Base-by-base conservation (phyloP, 129 eudicot genomes). In the Calendula officinalis region DNA sequence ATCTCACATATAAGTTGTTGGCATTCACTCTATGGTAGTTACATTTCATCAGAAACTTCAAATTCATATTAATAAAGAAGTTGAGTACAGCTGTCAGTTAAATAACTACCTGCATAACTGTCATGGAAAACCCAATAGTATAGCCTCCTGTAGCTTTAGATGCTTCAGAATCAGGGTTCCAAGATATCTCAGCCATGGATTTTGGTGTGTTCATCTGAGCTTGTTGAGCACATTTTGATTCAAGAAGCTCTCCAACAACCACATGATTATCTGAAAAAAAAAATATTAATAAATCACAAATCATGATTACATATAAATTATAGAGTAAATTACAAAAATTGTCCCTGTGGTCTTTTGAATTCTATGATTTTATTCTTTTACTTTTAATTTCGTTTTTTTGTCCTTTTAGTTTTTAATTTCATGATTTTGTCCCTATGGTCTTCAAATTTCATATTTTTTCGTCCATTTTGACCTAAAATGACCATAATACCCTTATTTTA, bases 1-100 rank as follows among this genome's bases (percentile, higher is more conserved):
- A 92, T 83, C 82, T 92, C 99, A 73, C 99, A 92, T 72, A 92
- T 88, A 37, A 92, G 89, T 80, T 92, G 99, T 73, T 92, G 99
- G 71, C 99, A 92, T 77, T 92, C 99, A 75, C 99, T 92, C 99
- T 92, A 72, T 54, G 36, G 62, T 47, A 49, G 56, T 66, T 57
- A 61, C 34, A 46, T 35, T 2, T 16, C 61, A 54, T 67, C 47
- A 60, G 64, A 34, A 62, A 68, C 47, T 58, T 22, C 43, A 49
- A 55, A n/a, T 11, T 43, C 14, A 57, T 65, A 56, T 56, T 41
- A 16, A 64, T 56, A 53, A 49, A 8, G 22, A 22, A 74, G 45
- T 32, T 22, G 30, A 67, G 55, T 68, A 15, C 12, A 17, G 34
- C 41, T 43, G 50, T 37, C 50, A 35, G 30, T 22, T 2, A 33